Evolutionary conservation across 495 filamentous ascomycete species (phyloP).

Genomic region (Chaetomium fimeti): DNA sequence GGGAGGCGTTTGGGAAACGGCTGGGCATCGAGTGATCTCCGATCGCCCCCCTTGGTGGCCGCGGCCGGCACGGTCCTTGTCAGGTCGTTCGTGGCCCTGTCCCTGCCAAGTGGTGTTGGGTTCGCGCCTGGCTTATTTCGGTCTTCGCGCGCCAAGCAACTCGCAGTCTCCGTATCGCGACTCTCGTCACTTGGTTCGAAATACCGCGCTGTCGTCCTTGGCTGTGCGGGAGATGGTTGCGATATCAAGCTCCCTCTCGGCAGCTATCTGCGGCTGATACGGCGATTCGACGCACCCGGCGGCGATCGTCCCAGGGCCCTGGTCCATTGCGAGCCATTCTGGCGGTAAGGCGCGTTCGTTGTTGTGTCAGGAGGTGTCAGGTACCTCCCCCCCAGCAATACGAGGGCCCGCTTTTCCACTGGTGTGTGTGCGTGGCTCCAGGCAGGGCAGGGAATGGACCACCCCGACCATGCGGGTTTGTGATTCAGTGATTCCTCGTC

Average conservation of each 20-base stretch:
- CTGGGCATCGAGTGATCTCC: conserved; percentile 13
- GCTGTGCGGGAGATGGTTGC: not conserved
- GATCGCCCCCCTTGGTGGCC: not conserved
- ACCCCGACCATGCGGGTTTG: not conserved
- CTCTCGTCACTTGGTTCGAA: not conserved
- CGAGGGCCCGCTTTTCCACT: conserved; percentile 22
- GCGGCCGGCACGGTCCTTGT: conserved; percentile 14
- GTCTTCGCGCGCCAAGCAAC: conserved; percentile 5
- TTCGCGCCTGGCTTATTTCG: conserved; percentile 1
- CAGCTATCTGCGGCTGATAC: conserved; percentile 5
- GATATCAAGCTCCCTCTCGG: conserved; percentile 11
- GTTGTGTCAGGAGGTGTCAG: conserved; percentile 10
- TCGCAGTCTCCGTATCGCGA: not conserved
- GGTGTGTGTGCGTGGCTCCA: conserved; percentile 24
- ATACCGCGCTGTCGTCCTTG: not conserved
- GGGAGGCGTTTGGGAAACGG: conserved; percentile 1
- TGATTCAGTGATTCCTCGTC: conserved; percentile 3
- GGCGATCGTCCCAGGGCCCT: conserved; percentile 13
- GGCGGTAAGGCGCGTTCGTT: conserved; percentile 13
- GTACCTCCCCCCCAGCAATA: conserved; percentile 18
- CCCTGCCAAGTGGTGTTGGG: conserved; percentile 19
- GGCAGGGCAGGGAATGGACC: conserved; percentile 12
- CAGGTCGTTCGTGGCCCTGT: not conserved
- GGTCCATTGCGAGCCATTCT: conserved; percentile 11
- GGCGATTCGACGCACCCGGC: not conserved